Conservation (phyloP, 768 basidiomycete species). For the Tremella fuciformis region DNA sequence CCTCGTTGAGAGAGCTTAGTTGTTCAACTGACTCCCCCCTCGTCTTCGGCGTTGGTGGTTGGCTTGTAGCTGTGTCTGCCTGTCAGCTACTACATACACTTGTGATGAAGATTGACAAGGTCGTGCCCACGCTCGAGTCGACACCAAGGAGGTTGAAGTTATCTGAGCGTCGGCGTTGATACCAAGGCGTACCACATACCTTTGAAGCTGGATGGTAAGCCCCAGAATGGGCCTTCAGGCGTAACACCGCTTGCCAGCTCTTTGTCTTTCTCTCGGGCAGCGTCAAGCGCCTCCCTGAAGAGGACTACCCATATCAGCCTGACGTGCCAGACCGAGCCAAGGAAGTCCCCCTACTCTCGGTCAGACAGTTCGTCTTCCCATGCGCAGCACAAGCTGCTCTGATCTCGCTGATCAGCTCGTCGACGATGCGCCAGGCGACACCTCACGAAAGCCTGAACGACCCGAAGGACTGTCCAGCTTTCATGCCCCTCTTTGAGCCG, state of each 20-base stretch:
- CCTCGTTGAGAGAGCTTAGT: constrained; percentile 1
- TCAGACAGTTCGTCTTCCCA: constrained; percentile 67
- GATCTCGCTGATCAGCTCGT: constrained; percentile 40
- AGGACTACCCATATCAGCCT: constrained; percentile 64
- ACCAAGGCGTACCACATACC: constrained; percentile 61
- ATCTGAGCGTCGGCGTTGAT: constrained; percentile 9
- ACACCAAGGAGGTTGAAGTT: constrained; percentile 64
- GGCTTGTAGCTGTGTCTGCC: constrained; percentile 59
- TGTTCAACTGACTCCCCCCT: constrained; percentile 63
- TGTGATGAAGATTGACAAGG: constrained; percentile 53
- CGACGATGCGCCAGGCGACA: background rate
- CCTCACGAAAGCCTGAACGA: constrained; percentile 53
- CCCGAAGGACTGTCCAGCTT: constrained; percentile 53
- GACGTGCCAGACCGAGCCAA: background rate
- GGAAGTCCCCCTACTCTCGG: constrained; percentile 61
- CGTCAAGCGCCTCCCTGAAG: constrained; percentile 64
- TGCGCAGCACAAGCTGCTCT: constrained; percentile 62
- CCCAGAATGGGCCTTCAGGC: constrained; percentile 70
- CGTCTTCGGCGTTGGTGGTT: constrained; percentile 52
- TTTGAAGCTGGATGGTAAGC: constrained; percentile 75
- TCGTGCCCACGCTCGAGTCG: constrained; percentile 70
- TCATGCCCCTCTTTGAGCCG: constrained; percentile 26
- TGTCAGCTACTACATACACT: background rate
- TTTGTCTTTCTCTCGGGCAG: constrained; percentile 65
- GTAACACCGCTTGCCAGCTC: constrained; percentile 62